Base-by-base conservation (phyloP, 768 basidiomycete species). In the Leccinum olivaceopallidum region DNA sequence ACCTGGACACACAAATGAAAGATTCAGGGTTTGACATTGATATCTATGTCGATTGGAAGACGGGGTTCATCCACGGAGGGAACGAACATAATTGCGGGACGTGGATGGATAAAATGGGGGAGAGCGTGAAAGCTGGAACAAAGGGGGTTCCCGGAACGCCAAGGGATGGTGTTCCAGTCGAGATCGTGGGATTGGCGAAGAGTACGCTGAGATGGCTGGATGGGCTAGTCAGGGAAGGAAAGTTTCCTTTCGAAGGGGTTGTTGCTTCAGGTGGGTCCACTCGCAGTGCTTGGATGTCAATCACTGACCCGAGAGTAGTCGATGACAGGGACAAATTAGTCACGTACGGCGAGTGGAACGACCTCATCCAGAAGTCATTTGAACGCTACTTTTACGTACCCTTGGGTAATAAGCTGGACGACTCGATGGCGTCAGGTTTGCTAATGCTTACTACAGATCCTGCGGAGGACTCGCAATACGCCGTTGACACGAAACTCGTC, bases 81-180 rank as follows among this genome's bases (percentile, higher is more conserved):
- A 98, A 87, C 73, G 76, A 77, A 58, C 75, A 82, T 68, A 96
- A 96, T 67, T 95, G 94, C 71, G 94, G 94, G 12, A 95, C 94
- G 1, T 96, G 94, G 94, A 94, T 94, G 94, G 94, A 96, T 78
- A 96, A 96, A 82, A 95, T 95, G 94, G 97, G 97, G 49, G 94
- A 96, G 71, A 94, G 92, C 3, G 80, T 79, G 60, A 92, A 86
- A 67, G 96, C 97, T 5, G 93, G 94, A 2, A 98, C 90, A 56
- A 97, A 95, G 75, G 97, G 97, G 30, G 75, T 90, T 32, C 97
- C 97, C n/a, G 97, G 94, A 10, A 96, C 95, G 0, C 95, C 97
- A 1, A 81, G 97, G 65, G 95, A 98, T 70, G 97, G 97, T 9
- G 92, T 96, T 0, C 95, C 97, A 0, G 81, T 99, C 42, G 97